These are phyloP conservation scores for Gigaspora rosea DNA, from an alignment of 192 early-diverging fungal genomes.

Conservation along the genomic window DNA sequence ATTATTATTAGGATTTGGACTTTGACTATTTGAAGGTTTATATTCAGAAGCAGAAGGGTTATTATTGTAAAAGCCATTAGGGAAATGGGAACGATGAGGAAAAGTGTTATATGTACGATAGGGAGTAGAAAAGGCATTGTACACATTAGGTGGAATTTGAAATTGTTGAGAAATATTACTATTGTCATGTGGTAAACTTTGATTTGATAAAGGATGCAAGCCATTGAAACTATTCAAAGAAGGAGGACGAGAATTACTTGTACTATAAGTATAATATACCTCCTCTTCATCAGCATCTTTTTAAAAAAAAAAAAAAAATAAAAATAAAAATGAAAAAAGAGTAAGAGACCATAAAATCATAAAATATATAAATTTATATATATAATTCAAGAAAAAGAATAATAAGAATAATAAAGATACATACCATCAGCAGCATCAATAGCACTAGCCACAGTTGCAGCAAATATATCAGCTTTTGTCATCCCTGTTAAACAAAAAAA, in stretches of 20 bases:
- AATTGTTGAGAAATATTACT: neutral
- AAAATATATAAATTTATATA: no score
- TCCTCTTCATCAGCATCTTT: slow-evolving; percentile 20
- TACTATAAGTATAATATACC: slow-evolving; percentile 22
- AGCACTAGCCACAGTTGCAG: slow-evolving; percentile 26
- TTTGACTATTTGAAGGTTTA: neutral
- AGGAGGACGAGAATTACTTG: slow-evolving; percentile 9
- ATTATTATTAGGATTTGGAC: no score
- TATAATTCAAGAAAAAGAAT: no score
- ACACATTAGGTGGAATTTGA: neutral
- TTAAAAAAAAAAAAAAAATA: neutral
- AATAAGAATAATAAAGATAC: neutral
- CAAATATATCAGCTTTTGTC: slow-evolving; percentile 29
- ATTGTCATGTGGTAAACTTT: slow-evolving; percentile 7
- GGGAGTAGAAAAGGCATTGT: neutral
- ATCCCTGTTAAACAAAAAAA: no score
- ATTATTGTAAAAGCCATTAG: neutral
- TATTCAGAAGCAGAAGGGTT: slow-evolving; percentile 12
- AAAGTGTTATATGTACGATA: neutral
- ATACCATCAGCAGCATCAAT: slow-evolving; percentile 29
- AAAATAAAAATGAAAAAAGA: neutral
- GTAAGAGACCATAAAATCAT: no score
- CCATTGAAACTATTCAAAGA: slow-evolving; percentile 9
- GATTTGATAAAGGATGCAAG: neutral
- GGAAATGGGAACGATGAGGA: slow-evolving; percentile 7